Evolutionary conservation across 2,329 filamentous ascomycete genomes (phyloP), one percentile per base, ranked within the genome.

Genomic region (Aureobasidium leucospermi): DNA sequence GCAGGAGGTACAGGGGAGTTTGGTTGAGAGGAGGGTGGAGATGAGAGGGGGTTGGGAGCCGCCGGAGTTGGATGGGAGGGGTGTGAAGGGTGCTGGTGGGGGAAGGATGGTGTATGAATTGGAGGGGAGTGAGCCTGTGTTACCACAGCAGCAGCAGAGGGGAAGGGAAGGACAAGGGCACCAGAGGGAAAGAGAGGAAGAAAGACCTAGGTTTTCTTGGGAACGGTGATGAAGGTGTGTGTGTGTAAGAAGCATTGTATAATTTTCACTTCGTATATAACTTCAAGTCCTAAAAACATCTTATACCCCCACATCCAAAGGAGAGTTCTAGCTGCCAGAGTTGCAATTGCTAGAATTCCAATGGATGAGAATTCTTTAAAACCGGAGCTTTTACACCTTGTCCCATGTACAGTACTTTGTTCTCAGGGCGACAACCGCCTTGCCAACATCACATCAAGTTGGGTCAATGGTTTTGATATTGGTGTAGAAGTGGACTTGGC

Each of bases 11-110:
- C 52, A 43, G 11, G 52, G 52, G 11, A 56, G 52, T 16, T 36
- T 34, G 11, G 52, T 56, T 6, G 29, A 45, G 15, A 6, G n/a
- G 2, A 45, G 52, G n/a, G 39, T 43, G 10, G 53, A 57, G 53
- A 47, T 57, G 53, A 47, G 41, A 23, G 53, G 42, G 16, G 32
- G 42, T 10, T 57, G 53, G 53, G 53, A 57, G 19, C 53, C 53
- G 4, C 53, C 53, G 11, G 53, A 57, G 11, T 19, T 57, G 32
- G 53, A 57, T 32, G 53, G 53, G 4, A 38, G 41, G 34, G 28
- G 16, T 28, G 15, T 56, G 52, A 56, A 45, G 15, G 41, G 31
- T 2, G 28, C 39, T 6, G 23, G 52, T n/a, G 52, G 52, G 4
- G 31, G 31, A 10, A 23, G 23, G 23, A 23, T 23, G 23, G 16